Evolutionary conservation across 164 flowering plant species (phyloP), one percentile per base, ranked within the genome.

Genomic region (Aristolochia fimbriata): DNA sequence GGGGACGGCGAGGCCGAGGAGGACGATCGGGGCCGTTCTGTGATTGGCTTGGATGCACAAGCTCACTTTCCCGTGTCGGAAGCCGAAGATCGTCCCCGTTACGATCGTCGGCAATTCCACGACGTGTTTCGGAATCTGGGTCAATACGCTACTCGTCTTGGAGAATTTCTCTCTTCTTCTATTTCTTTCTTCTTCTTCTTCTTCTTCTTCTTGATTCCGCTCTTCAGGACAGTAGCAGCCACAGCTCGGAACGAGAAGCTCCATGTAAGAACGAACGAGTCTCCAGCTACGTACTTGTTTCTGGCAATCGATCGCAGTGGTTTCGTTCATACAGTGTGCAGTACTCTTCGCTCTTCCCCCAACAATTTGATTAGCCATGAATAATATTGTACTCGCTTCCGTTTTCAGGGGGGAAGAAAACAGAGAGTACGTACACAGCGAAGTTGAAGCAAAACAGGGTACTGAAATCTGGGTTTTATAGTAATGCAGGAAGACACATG

Each of bases 1-100:
- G 22, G 83, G 75, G 30, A 91, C 66, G 41, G 95, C 72, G 65
- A 91, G 81, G 59, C 85, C 83, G 46, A 91, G 83, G 23, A 88
- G 79, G 51, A 91, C 82, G 20, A 74, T 16, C 15, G 94, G 96
- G 22, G 68, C 74, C 24, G 45, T 37, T 63, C 69, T 78, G 17
- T 85, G 83, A 63, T 81, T 72, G 57, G 76, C 73, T 56, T 91
- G 97, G 68, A 91, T 63, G 68, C 86, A 84, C 23, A 81, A 71
- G 72, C 82, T 76, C 4, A 78, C 79, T 15, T 75, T 58, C 17
- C 82, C 82, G 17, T 64, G 61, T 15, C 61, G 61, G 51, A 43
- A 47, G 16, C 61, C 61, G 41, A 59, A 59, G 50, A 59, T n/a
- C 17, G 61, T 59, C 31, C 51, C 61, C 0, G 51, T 46, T 15